phyloP scores from a whole-genome alignment of 2,329 filamentous ascomycete genomes.

The Dactylellina drechsleri region DNA sequence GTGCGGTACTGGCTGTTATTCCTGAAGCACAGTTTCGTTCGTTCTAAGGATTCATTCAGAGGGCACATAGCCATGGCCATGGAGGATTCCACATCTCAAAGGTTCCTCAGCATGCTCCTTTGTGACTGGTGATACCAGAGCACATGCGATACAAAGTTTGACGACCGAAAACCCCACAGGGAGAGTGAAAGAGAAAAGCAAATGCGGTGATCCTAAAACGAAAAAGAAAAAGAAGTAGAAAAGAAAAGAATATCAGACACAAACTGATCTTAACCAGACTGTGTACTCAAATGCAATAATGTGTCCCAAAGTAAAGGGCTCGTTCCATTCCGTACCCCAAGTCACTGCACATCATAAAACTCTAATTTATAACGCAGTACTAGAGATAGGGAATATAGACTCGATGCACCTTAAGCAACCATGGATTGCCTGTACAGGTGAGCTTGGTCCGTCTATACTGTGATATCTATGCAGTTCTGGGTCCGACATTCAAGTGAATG shows the following conservation, averaged over 20 bases:
- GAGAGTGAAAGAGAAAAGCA: too few relatives aligned
- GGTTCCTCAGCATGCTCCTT: constrained; percentile 19
- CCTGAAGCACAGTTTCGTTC: constrained; percentile 6
- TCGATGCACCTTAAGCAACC: constrained; percentile 12
- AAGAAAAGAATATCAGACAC: too few relatives aligned
- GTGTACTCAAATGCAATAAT: neutral
- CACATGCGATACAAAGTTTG: constrained; percentile 52
- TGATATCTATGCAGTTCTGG: constrained; percentile 14
- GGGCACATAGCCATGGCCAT: too few relatives aligned
- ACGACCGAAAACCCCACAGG: too few relatives aligned
- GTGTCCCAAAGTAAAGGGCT: constrained; percentile 13
- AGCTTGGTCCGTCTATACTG: constrained; percentile 26
- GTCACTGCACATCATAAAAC: constrained; percentile 39
- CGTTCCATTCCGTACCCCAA: constrained; percentile 5
- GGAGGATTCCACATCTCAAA: constrained; percentile 17
- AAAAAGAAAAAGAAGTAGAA: too few relatives aligned
- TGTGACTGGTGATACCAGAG: constrained; percentile 25
- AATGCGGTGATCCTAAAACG: too few relatives aligned
- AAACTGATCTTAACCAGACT: too few relatives aligned
- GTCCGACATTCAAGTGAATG: constrained; percentile 14
- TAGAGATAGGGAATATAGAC: constrained; percentile 5
- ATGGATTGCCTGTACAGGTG: constrained; percentile 29
- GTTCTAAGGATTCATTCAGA: constrained; percentile 27
- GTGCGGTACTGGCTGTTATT: too few relatives aligned
- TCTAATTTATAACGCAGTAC: constrained; percentile 17